Evolutionary conservation across 1,139 yeast species (phyloP).

Genomic region (Sugiyamaella japonica): DNA sequence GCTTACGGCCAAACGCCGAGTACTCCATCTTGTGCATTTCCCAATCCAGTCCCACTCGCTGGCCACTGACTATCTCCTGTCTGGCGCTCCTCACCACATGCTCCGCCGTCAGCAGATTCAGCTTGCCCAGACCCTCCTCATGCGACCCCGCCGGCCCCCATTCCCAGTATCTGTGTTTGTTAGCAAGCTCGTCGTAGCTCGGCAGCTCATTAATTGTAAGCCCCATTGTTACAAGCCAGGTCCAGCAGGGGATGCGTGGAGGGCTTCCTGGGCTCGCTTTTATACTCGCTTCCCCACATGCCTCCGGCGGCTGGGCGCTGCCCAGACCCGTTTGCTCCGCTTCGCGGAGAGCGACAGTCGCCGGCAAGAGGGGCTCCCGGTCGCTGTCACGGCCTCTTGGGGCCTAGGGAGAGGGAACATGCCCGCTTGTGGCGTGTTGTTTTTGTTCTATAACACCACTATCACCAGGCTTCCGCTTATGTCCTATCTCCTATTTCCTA

Average conservation of each 20-base stretch:
- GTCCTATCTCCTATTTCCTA: too few relatives aligned
- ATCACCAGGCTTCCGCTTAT: too few relatives aligned
- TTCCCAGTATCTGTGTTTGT: constrained; percentile 30
- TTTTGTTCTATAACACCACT: too few relatives aligned
- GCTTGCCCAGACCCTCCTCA: constrained; percentile 31
- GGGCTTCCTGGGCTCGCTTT: not conserved
- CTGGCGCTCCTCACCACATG: constrained; percentile 28
- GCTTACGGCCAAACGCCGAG: constrained; percentile 25
- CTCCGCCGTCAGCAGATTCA: constrained; percentile 28
- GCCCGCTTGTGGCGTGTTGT: too few relatives aligned
- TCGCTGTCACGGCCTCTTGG: too few relatives aligned
- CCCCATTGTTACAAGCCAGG: not conserved
- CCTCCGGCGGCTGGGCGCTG: too few relatives aligned
- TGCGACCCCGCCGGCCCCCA: constrained; percentile 32
- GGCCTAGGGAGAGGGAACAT: too few relatives aligned
- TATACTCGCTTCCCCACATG: not conserved
- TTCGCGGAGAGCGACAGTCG: too few relatives aligned
- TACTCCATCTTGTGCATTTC: constrained; percentile 27
- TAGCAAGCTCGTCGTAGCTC: constrained; percentile 25
- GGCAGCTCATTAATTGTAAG: constrained; percentile 27
- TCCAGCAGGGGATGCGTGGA: too few relatives aligned
- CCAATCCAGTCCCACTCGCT: constrained; percentile 29
- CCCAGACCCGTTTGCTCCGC: too few relatives aligned
- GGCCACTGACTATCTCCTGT: constrained; percentile 29
- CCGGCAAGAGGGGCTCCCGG: too few relatives aligned